phyloP scores from a whole-genome alignment of 306 rosid genomes.

The Albizia julibrissin region DNA sequence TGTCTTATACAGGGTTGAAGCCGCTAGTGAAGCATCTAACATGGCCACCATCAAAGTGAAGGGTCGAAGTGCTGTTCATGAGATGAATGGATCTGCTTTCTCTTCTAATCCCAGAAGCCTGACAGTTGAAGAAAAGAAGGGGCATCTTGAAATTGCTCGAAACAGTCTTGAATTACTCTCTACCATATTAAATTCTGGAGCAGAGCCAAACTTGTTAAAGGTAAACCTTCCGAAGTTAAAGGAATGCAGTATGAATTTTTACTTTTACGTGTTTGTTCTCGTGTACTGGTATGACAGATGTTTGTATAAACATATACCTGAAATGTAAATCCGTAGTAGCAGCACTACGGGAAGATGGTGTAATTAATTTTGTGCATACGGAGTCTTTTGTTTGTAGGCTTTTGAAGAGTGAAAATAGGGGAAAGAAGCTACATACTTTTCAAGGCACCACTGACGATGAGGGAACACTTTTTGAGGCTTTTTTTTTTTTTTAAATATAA shows the following conservation, averaged over 20 bases:
- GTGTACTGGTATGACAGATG: neutral
- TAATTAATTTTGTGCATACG: neutral
- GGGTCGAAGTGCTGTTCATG: slow-evolving; percentile 89
- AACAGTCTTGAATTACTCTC: slow-evolving; percentile 77
- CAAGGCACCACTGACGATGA: slow-evolving; percentile 64
- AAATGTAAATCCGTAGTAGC: neutral
- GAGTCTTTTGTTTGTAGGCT: neutral
- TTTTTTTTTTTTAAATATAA: too few relatives aligned
- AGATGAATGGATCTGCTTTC: slow-evolving; percentile 43
- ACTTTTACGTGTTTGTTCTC: neutral
- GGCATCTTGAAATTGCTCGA: slow-evolving; percentile 66
- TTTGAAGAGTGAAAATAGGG: slow-evolving; percentile 12
- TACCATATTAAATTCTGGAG: slow-evolving; percentile 63
- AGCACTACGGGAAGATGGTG: neutral
- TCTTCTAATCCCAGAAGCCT: slow-evolving; percentile 38
- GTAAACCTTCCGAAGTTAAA: slow-evolving; percentile 38
- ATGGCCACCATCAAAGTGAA: slow-evolving; percentile 93
- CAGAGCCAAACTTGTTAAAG: slow-evolving; percentile 72
- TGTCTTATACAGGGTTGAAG: slow-evolving; percentile 77
- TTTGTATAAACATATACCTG: neutral
- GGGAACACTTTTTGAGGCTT: too few relatives aligned
- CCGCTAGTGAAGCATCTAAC: slow-evolving; percentile 67
- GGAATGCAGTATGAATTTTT: neutral
- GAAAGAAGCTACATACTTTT: slow-evolving; percentile 4
- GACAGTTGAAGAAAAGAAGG: slow-evolving; percentile 67